Evolutionary conservation across 2,329 filamentous ascomycete species (phyloP).

Genomic region (Pyricularia sp.): DNA sequence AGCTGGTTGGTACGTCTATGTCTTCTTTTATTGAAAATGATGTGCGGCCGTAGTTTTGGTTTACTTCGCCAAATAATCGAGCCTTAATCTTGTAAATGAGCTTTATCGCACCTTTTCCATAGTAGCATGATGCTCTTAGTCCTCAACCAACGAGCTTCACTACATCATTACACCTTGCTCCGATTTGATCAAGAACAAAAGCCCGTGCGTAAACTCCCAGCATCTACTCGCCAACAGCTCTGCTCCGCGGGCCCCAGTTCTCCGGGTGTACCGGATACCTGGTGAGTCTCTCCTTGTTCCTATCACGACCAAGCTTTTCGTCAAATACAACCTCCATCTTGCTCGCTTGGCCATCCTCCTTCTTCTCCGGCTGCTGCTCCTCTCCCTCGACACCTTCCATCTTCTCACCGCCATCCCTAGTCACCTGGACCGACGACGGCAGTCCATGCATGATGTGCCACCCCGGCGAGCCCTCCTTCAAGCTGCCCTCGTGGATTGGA

Average conservation of each 20-base stretch:
- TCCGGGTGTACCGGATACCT: slow-evolving; percentile 88
- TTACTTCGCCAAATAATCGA: not conserved
- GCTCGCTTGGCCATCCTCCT: slow-evolving; percentile 15
- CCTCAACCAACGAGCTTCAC: not conserved
- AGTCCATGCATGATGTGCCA: slow-evolving; percentile 25
- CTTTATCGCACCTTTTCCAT: not conserved
- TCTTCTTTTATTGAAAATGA: not conserved
- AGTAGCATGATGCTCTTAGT: not conserved
- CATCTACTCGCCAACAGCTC: slow-evolving; percentile 42
- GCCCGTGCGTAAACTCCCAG: not conserved
- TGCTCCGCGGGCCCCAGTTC: slow-evolving; percentile 84
- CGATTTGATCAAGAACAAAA: not conserved
- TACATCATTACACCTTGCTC: not conserved
- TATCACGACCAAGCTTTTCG: slow-evolving; percentile 65
- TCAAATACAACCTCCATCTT: slow-evolving; percentile 55
- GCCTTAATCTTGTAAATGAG: not conserved
- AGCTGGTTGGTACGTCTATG: not conserved
- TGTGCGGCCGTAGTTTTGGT: not conserved
- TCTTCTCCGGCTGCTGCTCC: slow-evolving; percentile 22
- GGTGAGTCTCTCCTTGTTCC: slow-evolving; percentile 58
- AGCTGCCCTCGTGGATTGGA: slow-evolving; percentile 63
- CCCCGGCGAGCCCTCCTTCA: slow-evolving; percentile 63
- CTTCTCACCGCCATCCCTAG: not conserved
- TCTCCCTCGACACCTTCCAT: slow-evolving; percentile 47
- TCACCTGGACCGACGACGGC: not conserved